phyloP scores from a whole-genome alignment of 495 filamentous ascomycete genomes.

The Durotheca rogersii region DNA sequence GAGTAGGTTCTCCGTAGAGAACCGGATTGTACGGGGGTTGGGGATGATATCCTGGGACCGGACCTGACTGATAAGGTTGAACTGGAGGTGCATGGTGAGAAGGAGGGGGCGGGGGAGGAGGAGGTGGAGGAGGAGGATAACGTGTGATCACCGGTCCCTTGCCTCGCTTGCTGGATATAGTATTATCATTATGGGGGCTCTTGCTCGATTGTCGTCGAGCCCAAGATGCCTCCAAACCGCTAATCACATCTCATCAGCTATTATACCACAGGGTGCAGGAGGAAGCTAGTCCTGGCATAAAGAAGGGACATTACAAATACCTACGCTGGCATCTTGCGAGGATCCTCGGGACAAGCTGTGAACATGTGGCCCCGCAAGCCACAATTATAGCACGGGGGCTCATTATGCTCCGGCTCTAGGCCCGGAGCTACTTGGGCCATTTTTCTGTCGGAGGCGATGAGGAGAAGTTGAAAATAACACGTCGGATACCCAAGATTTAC shows the following conservation, averaged over 20 bases:
- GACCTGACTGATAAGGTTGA: slow-evolving; percentile 35
- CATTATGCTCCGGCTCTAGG: slow-evolving; percentile 33
- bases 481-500: not conserved
- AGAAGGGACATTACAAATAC: slow-evolving; percentile 35
- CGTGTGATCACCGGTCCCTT: slow-evolving; percentile 47
- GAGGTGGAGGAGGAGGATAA: slow-evolving; percentile 39
- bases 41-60: slow-evolving; percentile 32
- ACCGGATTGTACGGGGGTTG: slow-evolving; percentile 27
- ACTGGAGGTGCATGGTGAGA: slow-evolving; percentile 28
- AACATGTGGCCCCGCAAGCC: slow-evolving; percentile 50
- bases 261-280: slow-evolving; percentile 4
- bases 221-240: slow-evolving; percentile 42
- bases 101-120: slow-evolving; percentile 27
- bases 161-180: slow-evolving; percentile 31
- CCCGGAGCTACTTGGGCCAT: slow-evolving; percentile 42
- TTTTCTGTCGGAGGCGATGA: slow-evolving; percentile 11
- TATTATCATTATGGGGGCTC: slow-evolving; percentile 34
- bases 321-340: slow-evolving; percentile 58
- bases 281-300: not conserved
- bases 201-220: slow-evolving; percentile 42
- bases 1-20: slow-evolving; percentile 23
- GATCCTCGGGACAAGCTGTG: slow-evolving; percentile 52
- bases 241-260: too few relatives aligned
- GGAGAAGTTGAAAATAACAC: slow-evolving; percentile 5
- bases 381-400: slow-evolving; percentile 55